Percentiles rank a stretch among this genome's conserved stretches.
Evolutionary conservation across 83 land plant genomes (phyloP).

Genomic region (Thuja plicata): DNA sequence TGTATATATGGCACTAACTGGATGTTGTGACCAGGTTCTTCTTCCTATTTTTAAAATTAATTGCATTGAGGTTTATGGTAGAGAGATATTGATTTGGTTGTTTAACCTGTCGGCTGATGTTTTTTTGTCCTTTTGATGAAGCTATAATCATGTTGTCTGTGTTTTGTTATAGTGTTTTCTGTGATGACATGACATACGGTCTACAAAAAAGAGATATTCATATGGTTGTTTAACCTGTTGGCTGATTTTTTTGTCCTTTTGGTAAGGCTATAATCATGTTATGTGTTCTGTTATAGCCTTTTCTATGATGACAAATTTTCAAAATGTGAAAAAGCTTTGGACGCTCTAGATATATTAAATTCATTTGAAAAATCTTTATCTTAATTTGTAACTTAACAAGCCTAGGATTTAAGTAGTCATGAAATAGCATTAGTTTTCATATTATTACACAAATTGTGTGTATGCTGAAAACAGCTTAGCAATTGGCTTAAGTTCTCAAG

Average conservation of each 20-base stretch:
- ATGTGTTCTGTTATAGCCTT: background rate
- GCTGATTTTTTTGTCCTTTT: background rate
- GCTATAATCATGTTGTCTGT: too few relatives aligned
- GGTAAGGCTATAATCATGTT: background rate
- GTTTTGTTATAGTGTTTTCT: too few relatives aligned
- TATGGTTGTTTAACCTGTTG: background rate
- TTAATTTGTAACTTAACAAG: background rate
- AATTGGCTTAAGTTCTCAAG: background rate
- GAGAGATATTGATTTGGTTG: conserved; percentile 1
- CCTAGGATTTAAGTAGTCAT: background rate
- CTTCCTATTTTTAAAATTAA: conserved; percentile 3
- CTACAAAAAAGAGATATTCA: background rate
- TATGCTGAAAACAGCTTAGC: background rate
- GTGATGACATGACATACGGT: too few relatives aligned
- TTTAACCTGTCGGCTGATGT: too few relatives aligned
- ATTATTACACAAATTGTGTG: background rate
- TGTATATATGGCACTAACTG: conserved; percentile 3
- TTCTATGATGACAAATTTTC: too few relatives aligned
- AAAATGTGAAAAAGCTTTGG: background rate
- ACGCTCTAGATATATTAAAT: background rate
- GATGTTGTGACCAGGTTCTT: conserved; percentile 4
- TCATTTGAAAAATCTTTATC: background rate
- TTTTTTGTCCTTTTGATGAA: too few relatives aligned
- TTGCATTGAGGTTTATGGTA: background rate
- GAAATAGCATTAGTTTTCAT: background rate